Base-by-base conservation (phyloP, 192 early-diverging fungal genomes). In the Coemansia sp. region DNA sequence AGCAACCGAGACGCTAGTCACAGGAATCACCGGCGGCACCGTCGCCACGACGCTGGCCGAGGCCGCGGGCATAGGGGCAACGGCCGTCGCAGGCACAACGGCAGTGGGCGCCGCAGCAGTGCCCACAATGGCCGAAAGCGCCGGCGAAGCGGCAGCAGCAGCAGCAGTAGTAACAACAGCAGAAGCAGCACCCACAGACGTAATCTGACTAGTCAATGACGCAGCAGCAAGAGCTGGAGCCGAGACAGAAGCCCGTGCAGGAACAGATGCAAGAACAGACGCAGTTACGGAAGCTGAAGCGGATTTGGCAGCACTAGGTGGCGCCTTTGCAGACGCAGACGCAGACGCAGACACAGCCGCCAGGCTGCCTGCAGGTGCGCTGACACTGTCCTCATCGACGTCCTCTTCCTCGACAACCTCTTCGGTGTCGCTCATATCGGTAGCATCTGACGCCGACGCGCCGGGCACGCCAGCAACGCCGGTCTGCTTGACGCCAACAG, bases 321-420 rank as follows among this genome's bases (percentile, higher is more conserved):
- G 20, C 1, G 51, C 55, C 8, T 25, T 30, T 6, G 55, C 52
- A 22, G 59, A 19, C 20, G 32, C 55, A 56, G 24, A 16, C 16
- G 58, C 6, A n/a, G 45, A 30, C 2, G 55, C 52, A 22, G 59
- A 19, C 20, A 32, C 55, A 56, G 24, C 27, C 16, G 58, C 6
- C 11, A n/a, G n/a, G n/a, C 0, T 36, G 19, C 24, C 45, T 28
- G 24, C 53, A 56, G 58, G 59, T 10, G 58, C 55, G 35, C 47
- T 25, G 1, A 39, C 47, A 25, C 39, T 42, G 32, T 61, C 67
- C 13, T 73, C 61, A 6, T 62, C 60, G 29, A 64, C 23, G 20
- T 71, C 68, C 19, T 76, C 74, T 3, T 71, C 74, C 51, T 71
- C 68, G 54, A 55, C 22, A 11, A 28, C 35, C 25, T 20, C 61